phyloP scores from a whole-genome alignment of 768 basidiomycete species.

The Lactarius hengduanensis region DNA sequence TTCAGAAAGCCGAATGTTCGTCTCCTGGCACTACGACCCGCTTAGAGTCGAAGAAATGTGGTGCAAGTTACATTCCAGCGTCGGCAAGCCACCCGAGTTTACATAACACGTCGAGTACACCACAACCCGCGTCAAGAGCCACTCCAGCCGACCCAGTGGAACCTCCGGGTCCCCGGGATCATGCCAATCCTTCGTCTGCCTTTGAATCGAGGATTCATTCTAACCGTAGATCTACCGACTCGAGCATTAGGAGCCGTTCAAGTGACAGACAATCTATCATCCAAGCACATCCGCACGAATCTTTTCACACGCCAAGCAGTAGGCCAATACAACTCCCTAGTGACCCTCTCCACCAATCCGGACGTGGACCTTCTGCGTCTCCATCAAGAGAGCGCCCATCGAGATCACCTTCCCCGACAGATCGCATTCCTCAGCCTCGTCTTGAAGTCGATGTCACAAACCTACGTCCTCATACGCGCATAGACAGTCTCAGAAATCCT shows the following conservation, averaged over 20 bases:
- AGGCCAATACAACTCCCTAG: neutral
- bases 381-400: neutral
- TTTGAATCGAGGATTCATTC: neutral
- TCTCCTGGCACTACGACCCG: neutral
- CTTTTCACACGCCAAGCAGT: neutral
- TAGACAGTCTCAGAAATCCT: neutral
- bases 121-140: neutral
- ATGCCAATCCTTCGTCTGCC: neutral
- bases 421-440: neutral
- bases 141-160: neutral
- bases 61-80: neutral
- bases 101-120: neutral
- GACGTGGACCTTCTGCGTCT: neutral
- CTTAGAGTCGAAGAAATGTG: neutral
- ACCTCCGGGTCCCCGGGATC: neutral
- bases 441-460: neutral
- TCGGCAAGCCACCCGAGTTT: neutral
- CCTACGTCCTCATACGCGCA: neutral
- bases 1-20: neutral
- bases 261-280: constrained; percentile 10
- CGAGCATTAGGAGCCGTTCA: constrained; percentile 4
- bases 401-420: neutral
- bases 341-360: neutral
- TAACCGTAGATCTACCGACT: neutral
- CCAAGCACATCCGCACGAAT: neutral